These are phyloP conservation scores for Aspergillus neotritici DNA, from an alignment of 2,329 filamentous ascomycete species.

Conservation along the genomic window DNA sequence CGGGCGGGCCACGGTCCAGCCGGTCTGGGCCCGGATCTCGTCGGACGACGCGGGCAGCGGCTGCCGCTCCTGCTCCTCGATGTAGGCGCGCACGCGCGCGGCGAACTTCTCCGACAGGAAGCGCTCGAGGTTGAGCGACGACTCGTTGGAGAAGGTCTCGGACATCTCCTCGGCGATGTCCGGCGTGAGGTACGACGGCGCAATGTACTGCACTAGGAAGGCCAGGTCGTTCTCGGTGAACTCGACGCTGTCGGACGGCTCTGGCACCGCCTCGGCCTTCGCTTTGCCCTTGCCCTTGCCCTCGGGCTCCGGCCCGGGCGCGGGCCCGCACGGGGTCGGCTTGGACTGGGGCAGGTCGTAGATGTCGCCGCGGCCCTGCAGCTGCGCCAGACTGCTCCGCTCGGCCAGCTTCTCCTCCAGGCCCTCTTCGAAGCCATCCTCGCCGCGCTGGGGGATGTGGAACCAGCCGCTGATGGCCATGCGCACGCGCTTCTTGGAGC, in stretches of 20 bases:
- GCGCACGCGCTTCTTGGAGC: conserved; percentile 60
- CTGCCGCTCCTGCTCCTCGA: conserved; percentile 59
- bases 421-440: conserved; percentile 84
- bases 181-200: conserved; percentile 84
- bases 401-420: conserved; percentile 82
- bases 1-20: conserved; percentile 73
- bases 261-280: conserved; percentile 44
- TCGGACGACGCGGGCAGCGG: conserved; percentile 40
- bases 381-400: conserved; percentile 84
- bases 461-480: conserved; percentile 99
- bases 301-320: conserved; percentile 37
- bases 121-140: conserved; percentile 72
- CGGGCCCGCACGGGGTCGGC: conserved; percentile 44
- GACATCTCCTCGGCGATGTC: conserved; percentile 80
- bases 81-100: conserved; percentile 61
- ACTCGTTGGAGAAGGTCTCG: conserved; percentile 74
- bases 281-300: conserved; percentile 33
- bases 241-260: conserved; percentile 34
- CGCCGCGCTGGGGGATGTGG: conserved; percentile 90
- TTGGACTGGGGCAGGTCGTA: conserved; percentile 73
- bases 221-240: conserved; percentile 77
- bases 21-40: conserved; percentile 54
- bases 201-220: conserved; percentile 84
- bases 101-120: conserved; percentile 77
- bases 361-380: conserved; percentile 84